Evolutionary conservation across 2,329 filamentous ascomycete species (phyloP).

Genomic region (Penicillium sp.): DNA sequence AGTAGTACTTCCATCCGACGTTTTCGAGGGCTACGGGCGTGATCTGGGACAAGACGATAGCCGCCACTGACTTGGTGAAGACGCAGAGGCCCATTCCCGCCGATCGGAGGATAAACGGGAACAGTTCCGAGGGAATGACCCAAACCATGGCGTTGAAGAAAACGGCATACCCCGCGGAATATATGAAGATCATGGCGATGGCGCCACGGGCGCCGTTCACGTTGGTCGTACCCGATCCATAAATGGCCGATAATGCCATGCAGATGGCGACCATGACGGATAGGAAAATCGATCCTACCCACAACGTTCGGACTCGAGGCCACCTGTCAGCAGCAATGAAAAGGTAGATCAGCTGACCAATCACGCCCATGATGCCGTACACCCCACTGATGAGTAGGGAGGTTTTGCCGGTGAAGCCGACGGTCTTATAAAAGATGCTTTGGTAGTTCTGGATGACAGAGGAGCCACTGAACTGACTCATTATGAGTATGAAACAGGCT

Average conservation of each 20-base stretch:
- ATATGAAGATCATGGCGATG: conserved; percentile 46
- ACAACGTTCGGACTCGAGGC: conserved; percentile 40
- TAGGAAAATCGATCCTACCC: conserved; percentile 34
- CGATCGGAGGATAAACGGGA: conserved; percentile 38
- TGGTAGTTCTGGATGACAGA: conserved; percentile 47
- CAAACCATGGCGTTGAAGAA: conserved; percentile 46
- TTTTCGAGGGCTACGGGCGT: conserved; percentile 42
- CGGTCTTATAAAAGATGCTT: conserved; percentile 39
- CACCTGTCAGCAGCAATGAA: conserved; percentile 39
- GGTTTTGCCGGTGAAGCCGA: conserved; percentile 40
- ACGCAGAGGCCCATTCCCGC: conserved; percentile 39
- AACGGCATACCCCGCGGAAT: conserved; percentile 41
- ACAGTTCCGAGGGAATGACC: conserved; percentile 41
- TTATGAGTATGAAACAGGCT: conserved; percentile 40
- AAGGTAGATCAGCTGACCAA: conserved; percentile 41
- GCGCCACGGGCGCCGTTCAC: conserved; percentile 35
- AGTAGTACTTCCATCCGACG: conserved; percentile 47
- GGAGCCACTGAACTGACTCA: conserved; percentile 42
- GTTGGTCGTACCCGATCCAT: conserved; percentile 25
- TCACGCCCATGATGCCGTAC: conserved; percentile 46
- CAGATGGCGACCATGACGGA: conserved; percentile 34
- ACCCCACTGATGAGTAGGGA: conserved; percentile 40
- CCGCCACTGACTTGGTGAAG: conserved; percentile 35
- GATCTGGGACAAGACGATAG: conserved; percentile 37
- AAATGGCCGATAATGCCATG: conserved; percentile 32